phyloP scores from a whole-genome alignment of 495 filamentous ascomycete genomes.

The Corynascus novoguineensis region DNA sequence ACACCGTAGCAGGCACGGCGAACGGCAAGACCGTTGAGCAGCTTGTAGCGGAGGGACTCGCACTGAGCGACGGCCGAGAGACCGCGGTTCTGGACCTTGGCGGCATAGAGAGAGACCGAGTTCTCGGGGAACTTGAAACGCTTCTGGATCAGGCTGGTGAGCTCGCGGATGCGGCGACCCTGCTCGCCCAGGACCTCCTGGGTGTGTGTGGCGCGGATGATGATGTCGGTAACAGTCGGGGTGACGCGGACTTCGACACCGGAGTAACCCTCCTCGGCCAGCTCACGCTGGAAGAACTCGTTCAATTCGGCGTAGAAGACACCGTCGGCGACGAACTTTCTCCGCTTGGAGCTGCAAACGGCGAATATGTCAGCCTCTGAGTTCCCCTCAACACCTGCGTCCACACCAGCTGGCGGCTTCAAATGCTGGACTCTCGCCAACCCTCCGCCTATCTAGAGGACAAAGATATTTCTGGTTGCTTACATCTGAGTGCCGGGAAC shows the following conservation, averaged over 20 bases:
- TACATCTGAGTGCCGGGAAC: slow-evolving; percentile 50
- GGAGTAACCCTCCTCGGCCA: slow-evolving; percentile 99
- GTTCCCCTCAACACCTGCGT: background rate
- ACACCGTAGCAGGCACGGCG: slow-evolving; percentile 99
- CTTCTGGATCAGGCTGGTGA: slow-evolving; percentile 99
- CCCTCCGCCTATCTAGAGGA: background rate
- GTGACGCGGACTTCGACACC: slow-evolving; percentile 99
- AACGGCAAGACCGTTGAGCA: slow-evolving; percentile 97
- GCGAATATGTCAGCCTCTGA: slow-evolving; percentile 10
- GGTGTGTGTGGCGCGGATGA: slow-evolving; percentile 99
- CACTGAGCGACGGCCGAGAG: slow-evolving; percentile 99
- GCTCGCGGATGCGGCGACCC: slow-evolving; percentile 98
- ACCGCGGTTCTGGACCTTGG: slow-evolving; percentile 99
- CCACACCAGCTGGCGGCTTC: slow-evolving; percentile 1
- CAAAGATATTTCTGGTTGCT: slow-evolving; percentile 33
- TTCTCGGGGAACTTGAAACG: slow-evolving; percentile 99
- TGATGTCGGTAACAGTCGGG: slow-evolving; percentile 99
- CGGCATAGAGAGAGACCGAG: slow-evolving; percentile 98
- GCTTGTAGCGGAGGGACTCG: slow-evolving; percentile 99
- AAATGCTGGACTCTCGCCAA: background rate
- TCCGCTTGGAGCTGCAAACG: slow-evolving; percentile 76
- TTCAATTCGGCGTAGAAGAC: slow-evolving; percentile 99
- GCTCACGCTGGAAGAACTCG: slow-evolving; percentile 99
- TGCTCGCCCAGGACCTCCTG: slow-evolving; percentile 99
- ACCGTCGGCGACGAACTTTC: slow-evolving; percentile 99